Conservation (phyloP, 2,329 filamentous ascomycete species). For the Colletotrichum endophyticum region DNA sequence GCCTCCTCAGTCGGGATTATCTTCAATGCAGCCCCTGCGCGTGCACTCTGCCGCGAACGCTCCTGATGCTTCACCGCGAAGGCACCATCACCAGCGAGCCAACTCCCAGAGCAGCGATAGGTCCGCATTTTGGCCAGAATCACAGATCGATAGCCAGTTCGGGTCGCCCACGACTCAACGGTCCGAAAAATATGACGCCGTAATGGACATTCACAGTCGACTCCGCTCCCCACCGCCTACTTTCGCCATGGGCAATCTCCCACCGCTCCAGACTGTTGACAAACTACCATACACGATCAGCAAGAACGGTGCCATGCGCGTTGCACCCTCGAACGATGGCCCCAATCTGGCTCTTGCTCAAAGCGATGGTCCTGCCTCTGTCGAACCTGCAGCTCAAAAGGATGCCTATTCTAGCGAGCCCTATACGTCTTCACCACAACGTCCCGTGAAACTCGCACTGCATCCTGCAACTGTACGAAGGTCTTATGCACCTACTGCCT, state of each 20-base stretch:
- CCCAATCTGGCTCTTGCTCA: constrained; percentile 24
- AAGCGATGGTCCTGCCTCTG: constrained; percentile 22
- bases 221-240: not conserved
- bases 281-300: constrained; percentile 34
- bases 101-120: constrained; percentile 32
- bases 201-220: constrained; percentile 4
- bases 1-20: constrained; percentile 23
- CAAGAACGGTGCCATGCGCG: constrained; percentile 43
- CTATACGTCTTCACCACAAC: constrained; percentile 20
- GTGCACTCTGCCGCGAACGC: constrained; percentile 23
- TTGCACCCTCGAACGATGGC: constrained; percentile 3
- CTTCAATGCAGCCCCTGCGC: constrained; percentile 14
- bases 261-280: not conserved
- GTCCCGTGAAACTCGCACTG: constrained; percentile 41
- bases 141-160: constrained; percentile 17
- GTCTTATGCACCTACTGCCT: constrained; percentile 26
- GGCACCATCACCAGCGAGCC: constrained; percentile 19
- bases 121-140: constrained; percentile 19
- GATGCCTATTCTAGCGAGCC: not conserved
- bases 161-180: constrained; percentile 17
- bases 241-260: not conserved
- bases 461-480: constrained; percentile 38
- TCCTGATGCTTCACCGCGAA: constrained; percentile 23
- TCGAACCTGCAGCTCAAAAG: constrained; percentile 19
- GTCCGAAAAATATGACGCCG: constrained; percentile 6